Evolutionary conservation across 148 eudicot species (phyloP).

Genomic region (Vaccinium macrocarpon): DNA sequence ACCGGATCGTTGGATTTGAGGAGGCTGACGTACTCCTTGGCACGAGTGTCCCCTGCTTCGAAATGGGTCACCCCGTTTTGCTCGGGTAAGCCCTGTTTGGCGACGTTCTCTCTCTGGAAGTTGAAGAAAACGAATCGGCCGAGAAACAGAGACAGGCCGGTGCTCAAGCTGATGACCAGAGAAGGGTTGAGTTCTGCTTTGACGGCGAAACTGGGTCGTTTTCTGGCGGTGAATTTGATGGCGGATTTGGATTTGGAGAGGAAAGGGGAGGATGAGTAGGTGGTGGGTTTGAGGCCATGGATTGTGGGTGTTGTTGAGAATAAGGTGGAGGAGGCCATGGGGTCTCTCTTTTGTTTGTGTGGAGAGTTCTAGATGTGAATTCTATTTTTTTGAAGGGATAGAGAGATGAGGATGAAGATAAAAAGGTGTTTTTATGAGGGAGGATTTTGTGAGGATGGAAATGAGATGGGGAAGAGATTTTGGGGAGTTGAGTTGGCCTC

Average conservation of each 20-base stretch:
- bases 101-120: conserved; percentile 88
- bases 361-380: not conserved
- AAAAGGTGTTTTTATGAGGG: not conserved
- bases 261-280: conserved; percentile 28
- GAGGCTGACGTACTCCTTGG: conserved; percentile 85
- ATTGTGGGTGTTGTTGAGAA: conserved; percentile 49
- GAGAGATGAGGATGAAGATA: not conserved
- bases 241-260: conserved; percentile 16
- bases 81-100: conserved; percentile 76
- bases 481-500: conserved; percentile 36
- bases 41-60: conserved; percentile 77
- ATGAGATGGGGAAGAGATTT: conserved; percentile 20
- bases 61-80: conserved; percentile 84
- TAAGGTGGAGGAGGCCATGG: conserved; percentile 41
- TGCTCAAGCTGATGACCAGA: conserved; percentile 79
- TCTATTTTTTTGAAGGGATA: not conserved
- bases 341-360: not conserved
- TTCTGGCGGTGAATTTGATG: conserved; percentile 25
- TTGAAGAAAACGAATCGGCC: conserved; percentile 90
- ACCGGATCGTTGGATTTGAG: conserved; percentile 84
- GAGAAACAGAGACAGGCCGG: conserved; percentile 73
- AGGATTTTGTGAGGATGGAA: conserved; percentile 36
- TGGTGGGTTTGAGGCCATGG: conserved; percentile 55
- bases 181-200: conserved; percentile 68
- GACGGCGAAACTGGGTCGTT: conserved; percentile 10